Evolutionary conservation across 352 stramenopile species (phyloP).

Genomic region (Globisporangium perplexum): DNA sequence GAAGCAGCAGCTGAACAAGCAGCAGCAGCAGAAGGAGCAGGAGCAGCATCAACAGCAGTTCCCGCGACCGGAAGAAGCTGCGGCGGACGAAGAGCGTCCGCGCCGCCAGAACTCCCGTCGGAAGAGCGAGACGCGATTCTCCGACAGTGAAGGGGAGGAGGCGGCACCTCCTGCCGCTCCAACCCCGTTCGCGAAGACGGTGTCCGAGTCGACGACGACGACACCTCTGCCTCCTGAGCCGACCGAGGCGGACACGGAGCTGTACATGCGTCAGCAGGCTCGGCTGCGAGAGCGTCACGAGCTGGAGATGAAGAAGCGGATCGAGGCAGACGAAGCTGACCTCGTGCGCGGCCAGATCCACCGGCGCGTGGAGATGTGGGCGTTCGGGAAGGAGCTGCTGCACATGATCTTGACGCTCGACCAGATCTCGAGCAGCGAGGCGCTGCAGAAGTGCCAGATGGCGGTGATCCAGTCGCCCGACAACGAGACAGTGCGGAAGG

Average conservation of each 20-base stretch:
- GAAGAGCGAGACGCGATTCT: constrained; percentile 47
- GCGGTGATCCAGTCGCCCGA: constrained; percentile 78
- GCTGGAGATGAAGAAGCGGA: constrained; percentile 74
- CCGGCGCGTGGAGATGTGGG: constrained; percentile 73
- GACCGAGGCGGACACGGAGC: constrained; percentile 58
- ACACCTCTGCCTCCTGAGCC: constrained; percentile 69
- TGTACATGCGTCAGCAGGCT: constrained; percentile 81
- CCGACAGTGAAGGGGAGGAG: constrained; percentile 54
- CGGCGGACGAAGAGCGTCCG: constrained; percentile 20
- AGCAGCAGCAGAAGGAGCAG: constrained; percentile 49
- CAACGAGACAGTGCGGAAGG: constrained; percentile 77
- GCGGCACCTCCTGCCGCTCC: not conserved
- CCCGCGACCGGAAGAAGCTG: constrained; percentile 22
- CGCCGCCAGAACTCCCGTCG: constrained; percentile 21
- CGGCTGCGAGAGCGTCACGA: constrained; percentile 77
- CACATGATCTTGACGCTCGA: constrained; percentile 85
- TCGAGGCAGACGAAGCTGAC: constrained; percentile 77
- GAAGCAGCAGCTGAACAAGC: constrained; percentile 77
- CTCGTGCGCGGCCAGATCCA: constrained; percentile 73
- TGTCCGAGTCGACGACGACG: constrained; percentile 10
- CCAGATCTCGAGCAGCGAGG: constrained; percentile 68
- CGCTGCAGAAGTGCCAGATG: constrained; percentile 66
- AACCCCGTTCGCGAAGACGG: not conserved
- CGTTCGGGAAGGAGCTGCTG: constrained; percentile 75
- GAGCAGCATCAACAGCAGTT: constrained; percentile 23